Percentiles rank a stretch among this genome's conserved stretches.
Conservation (phyloP, 164 flowering plant species). For the Nelumbo lutea region DNA sequence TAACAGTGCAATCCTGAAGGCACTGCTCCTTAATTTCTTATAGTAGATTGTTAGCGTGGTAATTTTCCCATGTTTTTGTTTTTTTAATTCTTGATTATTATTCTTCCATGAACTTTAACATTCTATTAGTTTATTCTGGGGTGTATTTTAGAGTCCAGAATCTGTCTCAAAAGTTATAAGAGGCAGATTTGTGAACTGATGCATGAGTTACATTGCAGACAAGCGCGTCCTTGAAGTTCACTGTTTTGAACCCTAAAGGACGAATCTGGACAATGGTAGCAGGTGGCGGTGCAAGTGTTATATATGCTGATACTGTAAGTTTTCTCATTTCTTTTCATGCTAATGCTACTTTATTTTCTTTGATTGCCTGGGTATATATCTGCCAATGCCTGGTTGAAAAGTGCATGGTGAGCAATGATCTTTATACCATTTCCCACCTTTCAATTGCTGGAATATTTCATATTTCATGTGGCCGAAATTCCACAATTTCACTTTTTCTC, state of each 20-base stretch:
- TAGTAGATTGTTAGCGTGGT: not conserved
- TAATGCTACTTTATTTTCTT: too few species aligned
- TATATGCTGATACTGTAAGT: slow-evolving; percentile 90
- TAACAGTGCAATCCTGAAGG: not conserved
- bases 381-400: not conserved
- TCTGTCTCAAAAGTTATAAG: not conserved
- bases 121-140: not conserved
- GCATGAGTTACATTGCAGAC: slow-evolving; percentile 45
- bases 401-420: not conserved
- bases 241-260: too few species aligned
- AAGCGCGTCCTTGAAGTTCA: slow-evolving; percentile 65
- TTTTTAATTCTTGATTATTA: not conserved
- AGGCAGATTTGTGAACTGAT: not conserved
- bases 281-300: slow-evolving; percentile 92
- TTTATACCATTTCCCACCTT: not conserved
- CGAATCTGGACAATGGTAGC: too few species aligned
- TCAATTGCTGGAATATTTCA: not conserved
- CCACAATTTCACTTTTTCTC: not conserved
- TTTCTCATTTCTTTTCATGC: not conserved
- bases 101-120: not conserved
- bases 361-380: not conserved
- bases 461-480: not conserved
- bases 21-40: not conserved
- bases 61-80: too few species aligned
- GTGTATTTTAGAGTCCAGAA: not conserved